Percentiles rank a stretch among this genome's conserved stretches.
Evolutionary conservation across 1,284 basidiomycete species (phyloP).

Genomic region (Chondrostereum purpureum): DNA sequence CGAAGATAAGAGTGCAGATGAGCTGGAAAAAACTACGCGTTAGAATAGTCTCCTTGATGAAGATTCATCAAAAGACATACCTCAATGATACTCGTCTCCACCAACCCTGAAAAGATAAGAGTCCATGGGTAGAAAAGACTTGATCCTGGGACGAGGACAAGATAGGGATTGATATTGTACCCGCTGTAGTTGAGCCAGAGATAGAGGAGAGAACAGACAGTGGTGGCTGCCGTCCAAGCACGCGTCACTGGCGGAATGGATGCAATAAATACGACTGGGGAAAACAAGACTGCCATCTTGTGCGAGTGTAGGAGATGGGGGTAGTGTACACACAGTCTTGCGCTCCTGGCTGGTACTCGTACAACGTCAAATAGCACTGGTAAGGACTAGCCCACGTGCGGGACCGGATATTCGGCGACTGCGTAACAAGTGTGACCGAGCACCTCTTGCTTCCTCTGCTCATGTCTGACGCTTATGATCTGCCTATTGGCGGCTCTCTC

Average conservation of each 20-base stretch:
- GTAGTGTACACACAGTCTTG: no score
- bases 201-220: slow-evolving; percentile 61
- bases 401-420: neutral
- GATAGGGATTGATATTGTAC: slow-evolving; percentile 55
- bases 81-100: slow-evolving; percentile 82
- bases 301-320: slow-evolving; percentile 1
- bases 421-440: slow-evolving; percentile 10
- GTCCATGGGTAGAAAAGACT: slow-evolving; percentile 92
- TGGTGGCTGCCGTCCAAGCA: slow-evolving; percentile 62
- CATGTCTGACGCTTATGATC: slow-evolving; percentile 77
- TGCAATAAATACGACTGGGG: slow-evolving; percentile 59
- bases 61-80: slow-evolving; percentile 47
- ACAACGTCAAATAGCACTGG: neutral
- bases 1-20: slow-evolving; percentile 66
- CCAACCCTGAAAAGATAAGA: slow-evolving; percentile 78
- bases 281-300: slow-evolving; percentile 67
- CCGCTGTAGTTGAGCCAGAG: slow-evolving; percentile 55
- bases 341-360: neutral
- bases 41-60: neutral
- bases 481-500: slow-evolving; percentile 81
- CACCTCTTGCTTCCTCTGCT: slow-evolving; percentile 19
- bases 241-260: slow-evolving; percentile 79
- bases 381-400: neutral
- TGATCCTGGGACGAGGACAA: slow-evolving; percentile 80
- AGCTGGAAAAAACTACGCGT: slow-evolving; percentile 43